Base-by-base conservation (phyloP, 345 rosid species). In the Isatis tinctoria region DNA sequence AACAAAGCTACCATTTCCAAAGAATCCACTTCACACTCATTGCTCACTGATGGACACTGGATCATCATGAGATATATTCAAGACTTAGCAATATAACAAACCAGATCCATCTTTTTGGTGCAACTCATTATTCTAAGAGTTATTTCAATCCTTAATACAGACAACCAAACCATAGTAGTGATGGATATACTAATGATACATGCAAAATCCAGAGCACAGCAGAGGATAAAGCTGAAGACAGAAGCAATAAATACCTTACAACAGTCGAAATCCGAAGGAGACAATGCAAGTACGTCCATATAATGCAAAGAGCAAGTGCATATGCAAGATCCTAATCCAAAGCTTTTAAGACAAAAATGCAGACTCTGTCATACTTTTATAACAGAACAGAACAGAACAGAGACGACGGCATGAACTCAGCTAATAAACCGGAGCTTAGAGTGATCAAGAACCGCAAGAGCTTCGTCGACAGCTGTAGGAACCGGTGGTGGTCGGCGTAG, bases 401-500 rank as follows among this genome's bases (percentile, higher is more conserved):
- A 40, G n/a, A 13, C 45, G 2, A 36, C 3, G 3, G 12, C 13
- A 51, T 11, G 57, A 51, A 7, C 6, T 52, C 44, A 60, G 58
- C 37, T 66, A 49, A 33, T n/a, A 47, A 22, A 67, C n/a, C 47
- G 6, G 59, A 33, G 33, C 33, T 66, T 20, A 7, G 1, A 3
- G 4, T 10, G 13, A 37, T 37, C 39, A 56, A 4, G 54, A 68
- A 67, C 58, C 32, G 16, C 53, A 52, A 72, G 69, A 75, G 39
- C 56, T 68, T 62, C 44, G 51, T 76, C 69, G 26, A 2, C 53
- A 63, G 71, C 64, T 65, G 58, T 54, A 49, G 13, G 69, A 64
- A 53, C 66, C 73, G 62, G 56, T 39, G 32, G 48, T 67, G 40
- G 74, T 60, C 1, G 49, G 56, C 7, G 40, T 41, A 12, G 40